These are phyloP conservation scores for Jimgerdemannia lactiflua DNA, from an alignment of 192 early-diverging fungal species.

Conservation along the genomic window DNA sequence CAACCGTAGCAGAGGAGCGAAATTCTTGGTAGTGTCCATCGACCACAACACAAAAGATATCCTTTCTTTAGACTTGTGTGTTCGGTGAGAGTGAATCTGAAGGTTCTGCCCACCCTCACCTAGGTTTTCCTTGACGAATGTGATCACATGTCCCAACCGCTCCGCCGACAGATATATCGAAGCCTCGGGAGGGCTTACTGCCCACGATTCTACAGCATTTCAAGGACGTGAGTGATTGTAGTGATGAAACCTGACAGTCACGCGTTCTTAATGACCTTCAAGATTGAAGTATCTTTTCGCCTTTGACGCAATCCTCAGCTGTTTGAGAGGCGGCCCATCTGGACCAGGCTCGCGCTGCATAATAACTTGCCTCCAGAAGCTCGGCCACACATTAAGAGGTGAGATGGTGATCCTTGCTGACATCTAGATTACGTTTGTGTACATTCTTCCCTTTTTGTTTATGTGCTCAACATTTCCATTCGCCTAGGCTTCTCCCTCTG, in stretches of 20 bases:
- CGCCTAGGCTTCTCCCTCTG: conserved; percentile 22
- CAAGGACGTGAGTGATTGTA: conserved; percentile 4
- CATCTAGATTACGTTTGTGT: not conserved
- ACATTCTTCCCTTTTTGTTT: not conserved
- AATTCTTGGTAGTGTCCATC: conserved; percentile 15
- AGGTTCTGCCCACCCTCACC: no score
- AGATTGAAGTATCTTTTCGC: no score
- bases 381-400: not conserved
- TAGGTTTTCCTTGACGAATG: conserved; percentile 1
- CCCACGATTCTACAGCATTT: conserved; percentile 13
- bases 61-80: conserved; percentile 4
- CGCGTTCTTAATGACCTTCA: no score
- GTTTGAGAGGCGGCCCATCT: conserved; percentile 43
- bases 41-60: conserved; percentile 22
- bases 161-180: conserved; percentile 20
- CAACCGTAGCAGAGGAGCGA: conserved; percentile 17
- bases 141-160: conserved; percentile 20
- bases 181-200: conserved; percentile 13
- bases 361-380: conserved; percentile 11
- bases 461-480: not conserved
- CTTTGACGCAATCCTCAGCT: conserved; percentile 12
- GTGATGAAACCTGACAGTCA: no score
- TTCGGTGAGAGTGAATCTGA: no score
- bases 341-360: conserved; percentile 34
- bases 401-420: not conserved